Evolutionary conservation across 768 basidiomycete genomes (phyloP).

Genomic region (Phylloporus sp.): DNA sequence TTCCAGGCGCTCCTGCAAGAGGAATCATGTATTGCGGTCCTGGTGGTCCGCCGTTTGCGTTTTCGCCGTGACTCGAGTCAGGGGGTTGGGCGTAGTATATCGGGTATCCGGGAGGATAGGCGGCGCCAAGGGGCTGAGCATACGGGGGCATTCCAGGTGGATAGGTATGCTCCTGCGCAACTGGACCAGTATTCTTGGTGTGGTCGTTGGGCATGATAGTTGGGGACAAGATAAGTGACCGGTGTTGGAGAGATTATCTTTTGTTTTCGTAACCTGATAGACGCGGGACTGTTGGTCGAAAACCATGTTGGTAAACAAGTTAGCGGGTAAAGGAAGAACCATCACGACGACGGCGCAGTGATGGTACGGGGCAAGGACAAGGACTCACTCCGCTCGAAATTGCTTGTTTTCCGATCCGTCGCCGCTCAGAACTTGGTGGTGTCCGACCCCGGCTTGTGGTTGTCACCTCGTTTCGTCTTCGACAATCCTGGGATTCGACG

Average conservation of each 20-base stretch:
- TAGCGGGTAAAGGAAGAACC: conserved; percentile 4
- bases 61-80: conserved; percentile 31
- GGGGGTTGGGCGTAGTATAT: conserved; percentile 30
- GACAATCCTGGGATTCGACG: conserved; percentile 1
- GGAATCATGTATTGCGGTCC: conserved; percentile 35
- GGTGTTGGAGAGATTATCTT: conserved; percentile 21
- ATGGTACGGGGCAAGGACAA: background rate
- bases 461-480: conserved; percentile 10
- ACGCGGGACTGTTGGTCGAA: conserved; percentile 18
- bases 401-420: conserved; percentile 34
- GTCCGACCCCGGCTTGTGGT: conserved; percentile 14
- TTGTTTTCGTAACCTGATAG: conserved; percentile 31
- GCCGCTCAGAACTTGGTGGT: conserved; percentile 32
- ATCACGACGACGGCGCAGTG: background rate
- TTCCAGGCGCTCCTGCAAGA: conserved; percentile 36
- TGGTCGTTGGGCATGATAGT: conserved; percentile 30
- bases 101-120: conserved; percentile 31
- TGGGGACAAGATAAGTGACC: conserved; percentile 26
- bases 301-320: conserved; percentile 19
- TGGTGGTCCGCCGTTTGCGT: conserved; percentile 25
- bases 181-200: conserved; percentile 31
- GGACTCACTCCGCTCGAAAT: conserved; percentile 36
- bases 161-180: conserved; percentile 33
- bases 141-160: conserved; percentile 27
- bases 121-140: conserved; percentile 22